Evolutionary conservation across 2,329 filamentous ascomycete species (phyloP).

Genomic region (Ceratocystis colombiana): DNA sequence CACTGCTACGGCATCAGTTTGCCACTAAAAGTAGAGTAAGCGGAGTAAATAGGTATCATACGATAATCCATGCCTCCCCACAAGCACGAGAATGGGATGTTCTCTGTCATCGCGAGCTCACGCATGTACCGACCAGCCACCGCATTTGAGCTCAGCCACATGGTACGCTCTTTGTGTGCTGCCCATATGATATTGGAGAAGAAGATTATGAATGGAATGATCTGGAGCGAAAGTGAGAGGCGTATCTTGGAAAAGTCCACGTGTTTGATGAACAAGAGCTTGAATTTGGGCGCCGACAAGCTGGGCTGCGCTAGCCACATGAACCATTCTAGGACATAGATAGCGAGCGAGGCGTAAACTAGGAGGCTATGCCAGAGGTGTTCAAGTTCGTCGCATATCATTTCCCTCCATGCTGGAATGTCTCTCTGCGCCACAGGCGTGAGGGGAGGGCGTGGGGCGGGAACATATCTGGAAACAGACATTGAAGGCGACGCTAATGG

Average conservation of each 20-base stretch:
- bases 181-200: neutral
- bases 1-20: neutral
- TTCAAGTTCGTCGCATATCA: neutral
- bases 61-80: neutral
- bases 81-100: neutral
- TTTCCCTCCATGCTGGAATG: neutral
- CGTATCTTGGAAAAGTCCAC: constrained; percentile 3
- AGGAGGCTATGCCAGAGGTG: neutral
- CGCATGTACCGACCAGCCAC: constrained; percentile 10
- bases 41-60: neutral
- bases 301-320: neutral
- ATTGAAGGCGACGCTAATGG: neutral
- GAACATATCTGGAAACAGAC: neutral
- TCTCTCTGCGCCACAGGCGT: neutral
- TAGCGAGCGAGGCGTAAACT: neutral
- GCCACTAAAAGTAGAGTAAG: neutral
- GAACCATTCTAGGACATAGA: neutral
- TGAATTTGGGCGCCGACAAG: neutral
- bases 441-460: neutral
- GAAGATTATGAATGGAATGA: neutral
- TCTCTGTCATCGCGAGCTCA: neutral
- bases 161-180: neutral
- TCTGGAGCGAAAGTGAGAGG: neutral
- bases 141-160: constrained; percentile 1
- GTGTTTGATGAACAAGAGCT: neutral